Evolutionary conservation across 306 rosid genomes (phyloP), one percentile per base, ranked within the genome.

Genomic region (Citrullus mucosospermus): DNA sequence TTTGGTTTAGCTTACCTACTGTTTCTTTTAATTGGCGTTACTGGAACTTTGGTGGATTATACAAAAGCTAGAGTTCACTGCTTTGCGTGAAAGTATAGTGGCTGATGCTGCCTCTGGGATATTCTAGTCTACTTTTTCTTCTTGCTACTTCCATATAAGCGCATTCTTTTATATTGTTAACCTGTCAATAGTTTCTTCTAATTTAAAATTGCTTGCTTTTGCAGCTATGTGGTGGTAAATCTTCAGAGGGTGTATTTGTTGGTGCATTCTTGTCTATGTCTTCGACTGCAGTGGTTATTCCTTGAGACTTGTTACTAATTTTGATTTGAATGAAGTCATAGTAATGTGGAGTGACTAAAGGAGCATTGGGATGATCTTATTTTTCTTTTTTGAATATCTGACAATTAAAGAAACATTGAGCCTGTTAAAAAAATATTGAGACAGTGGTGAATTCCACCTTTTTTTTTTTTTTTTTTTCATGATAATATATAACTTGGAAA

Each of bases 261-360:
- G 99, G 99, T 75, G 88, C 90, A 82, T 88, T 92, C 76, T 86
- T 90, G 56, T 95, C 99, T 76, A 90, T 95, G 99, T 95, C 99
- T 81, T 95, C 96, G 11, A 95, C 97, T 58, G 97, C 99, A 55
- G 97, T 92, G 99, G 97, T 95, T 87, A 87, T 50, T 81, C 78
- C 58, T 80, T 65, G 79, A 48, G 54, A 75, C 7, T 77, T 58
- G 55, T 38, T 32, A 0, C n/a, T 39, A 76, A 48, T 50, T 71
- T 71, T 1, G 2, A 48, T 20, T 30, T 4, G 77, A 12, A 50
- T 28, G 77, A 50, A 28, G 38, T 72, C 4, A 17, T 14, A 28
- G 28, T 28, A 13, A 8, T 25, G 44, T 8, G 22, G 77, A 14
- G 12, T 69, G 25, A 17, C 54, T n/a, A 69, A 69, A 20, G 36